Evolutionary conservation across 331 rosid species (phyloP).

Genomic region (Arachis monticola): DNA sequence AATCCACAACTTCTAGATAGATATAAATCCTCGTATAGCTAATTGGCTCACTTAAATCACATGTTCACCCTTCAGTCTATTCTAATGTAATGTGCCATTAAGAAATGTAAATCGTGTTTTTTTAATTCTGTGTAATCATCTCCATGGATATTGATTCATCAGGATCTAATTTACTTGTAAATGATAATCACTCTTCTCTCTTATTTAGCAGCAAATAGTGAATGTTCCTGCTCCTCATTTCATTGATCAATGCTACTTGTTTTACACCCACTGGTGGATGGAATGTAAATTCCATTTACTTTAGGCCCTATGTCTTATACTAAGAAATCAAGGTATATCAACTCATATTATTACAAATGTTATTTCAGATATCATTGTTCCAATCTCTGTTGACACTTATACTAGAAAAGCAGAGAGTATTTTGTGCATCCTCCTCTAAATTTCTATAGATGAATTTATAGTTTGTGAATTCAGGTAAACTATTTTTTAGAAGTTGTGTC

Average conservation of each 20-base stretch:
- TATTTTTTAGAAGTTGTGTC: slow-evolving; percentile 6
- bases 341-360: no score
- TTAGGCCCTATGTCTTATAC: no score
- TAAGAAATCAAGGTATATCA: no score
- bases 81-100: slow-evolving; percentile 10
- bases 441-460: slow-evolving; percentile 12
- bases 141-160: background rate
- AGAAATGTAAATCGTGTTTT: slow-evolving; percentile 32
- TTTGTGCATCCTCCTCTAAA: background rate
- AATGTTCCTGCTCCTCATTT: background rate
- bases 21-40: slow-evolving; percentile 1
- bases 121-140: slow-evolving; percentile 36
- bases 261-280: no score
- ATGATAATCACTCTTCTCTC: background rate
- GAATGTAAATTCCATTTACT: no score
- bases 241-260: background rate
- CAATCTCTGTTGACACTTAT: background rate
- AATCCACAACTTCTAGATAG: background rate
- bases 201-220: slow-evolving; percentile 13
- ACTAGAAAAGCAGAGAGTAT: slow-evolving; percentile 5
- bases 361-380: no score
- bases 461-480: slow-evolving; percentile 22
- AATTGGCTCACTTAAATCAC: slow-evolving; percentile 1
- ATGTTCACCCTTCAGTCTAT: slow-evolving; percentile 18
- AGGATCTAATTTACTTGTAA: background rate